phyloP scores from a whole-genome alignment of 148 eudicot species.

The Mesembryanthemum crystallinum region DNA sequence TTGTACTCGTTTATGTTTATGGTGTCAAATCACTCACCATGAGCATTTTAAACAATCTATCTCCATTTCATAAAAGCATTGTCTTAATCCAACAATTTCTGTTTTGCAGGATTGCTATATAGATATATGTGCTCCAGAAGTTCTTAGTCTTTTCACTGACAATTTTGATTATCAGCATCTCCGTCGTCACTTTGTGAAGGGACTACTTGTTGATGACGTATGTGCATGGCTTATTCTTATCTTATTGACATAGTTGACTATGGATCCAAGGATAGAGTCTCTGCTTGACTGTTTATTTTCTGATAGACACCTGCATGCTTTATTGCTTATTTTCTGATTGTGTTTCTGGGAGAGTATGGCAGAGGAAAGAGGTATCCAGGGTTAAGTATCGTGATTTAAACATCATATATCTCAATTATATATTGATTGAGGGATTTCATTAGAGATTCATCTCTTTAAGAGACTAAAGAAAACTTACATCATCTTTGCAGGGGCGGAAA shows the following conservation, averaged over 20 bases:
- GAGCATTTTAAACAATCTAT: background rate
- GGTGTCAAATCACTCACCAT: background rate
- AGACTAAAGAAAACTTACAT: background rate
- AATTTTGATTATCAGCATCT: constrained; percentile 98
- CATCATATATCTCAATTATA: too few relatives aligned
- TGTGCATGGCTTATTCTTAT: constrained; percentile 16
- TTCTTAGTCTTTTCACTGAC: constrained; percentile 83
- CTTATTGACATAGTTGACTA: background rate
- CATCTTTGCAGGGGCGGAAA: background rate
- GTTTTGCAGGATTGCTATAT: constrained; percentile 86
- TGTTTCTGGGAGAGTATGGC: too few relatives aligned
- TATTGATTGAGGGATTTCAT: too few relatives aligned
- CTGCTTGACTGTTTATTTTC: too few relatives aligned
- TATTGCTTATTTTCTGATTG: background rate
- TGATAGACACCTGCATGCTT: too few relatives aligned
- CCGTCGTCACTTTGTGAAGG: constrained; percentile 93
- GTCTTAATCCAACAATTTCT: background rate
- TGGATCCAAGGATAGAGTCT: too few relatives aligned
- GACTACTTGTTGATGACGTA: constrained; percentile 89
- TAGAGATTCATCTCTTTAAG: too few relatives aligned
- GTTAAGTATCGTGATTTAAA: too few relatives aligned
- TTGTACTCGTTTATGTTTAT: constrained; percentile 3
- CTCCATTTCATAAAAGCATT: background rate
- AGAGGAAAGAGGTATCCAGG: too few relatives aligned
- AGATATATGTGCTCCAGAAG: constrained; percentile 90